Conservation (phyloP, 2,329 filamentous ascomycete species). For the Fusarium pininemorale region DNA sequence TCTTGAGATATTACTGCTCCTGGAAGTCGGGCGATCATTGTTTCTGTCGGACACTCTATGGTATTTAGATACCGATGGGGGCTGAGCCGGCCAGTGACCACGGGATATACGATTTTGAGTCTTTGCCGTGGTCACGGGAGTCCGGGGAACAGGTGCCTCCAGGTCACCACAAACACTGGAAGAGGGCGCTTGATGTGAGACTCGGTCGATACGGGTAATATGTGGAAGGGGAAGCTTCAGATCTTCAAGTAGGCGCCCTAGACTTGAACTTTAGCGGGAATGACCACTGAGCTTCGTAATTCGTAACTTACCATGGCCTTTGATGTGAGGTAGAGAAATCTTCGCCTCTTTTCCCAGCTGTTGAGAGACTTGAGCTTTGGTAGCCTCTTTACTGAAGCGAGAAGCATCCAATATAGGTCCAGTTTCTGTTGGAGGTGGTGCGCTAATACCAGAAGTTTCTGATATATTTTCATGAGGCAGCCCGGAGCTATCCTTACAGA, state of each 20-base stretch:
- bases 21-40: constrained; percentile 40
- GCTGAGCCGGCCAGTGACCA: constrained; percentile 5
- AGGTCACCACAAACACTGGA: constrained; percentile 46
- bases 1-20: constrained; percentile 47
- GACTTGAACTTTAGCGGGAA: background rate
- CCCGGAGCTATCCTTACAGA: background rate
- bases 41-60: background rate
- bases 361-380: background rate
- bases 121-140: constrained; percentile 17
- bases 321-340: background rate
- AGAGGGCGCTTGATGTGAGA: constrained; percentile 18
- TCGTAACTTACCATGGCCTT: background rate
- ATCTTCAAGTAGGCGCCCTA: background rate
- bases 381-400: background rate
- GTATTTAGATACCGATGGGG: background rate
- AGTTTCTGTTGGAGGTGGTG: background rate
- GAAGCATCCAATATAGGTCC: background rate
- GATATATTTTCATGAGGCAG: background rate
- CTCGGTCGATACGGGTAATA: background rate
- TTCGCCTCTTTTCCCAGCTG: background rate
- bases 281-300: background rate
- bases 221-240: constrained; percentile 21
- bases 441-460: background rate
- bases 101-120: background rate
- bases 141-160: constrained; percentile 41